Conservation (phyloP, 2,329 filamentous ascomycete species). For the Paracoccidioides lutzii region DNA sequence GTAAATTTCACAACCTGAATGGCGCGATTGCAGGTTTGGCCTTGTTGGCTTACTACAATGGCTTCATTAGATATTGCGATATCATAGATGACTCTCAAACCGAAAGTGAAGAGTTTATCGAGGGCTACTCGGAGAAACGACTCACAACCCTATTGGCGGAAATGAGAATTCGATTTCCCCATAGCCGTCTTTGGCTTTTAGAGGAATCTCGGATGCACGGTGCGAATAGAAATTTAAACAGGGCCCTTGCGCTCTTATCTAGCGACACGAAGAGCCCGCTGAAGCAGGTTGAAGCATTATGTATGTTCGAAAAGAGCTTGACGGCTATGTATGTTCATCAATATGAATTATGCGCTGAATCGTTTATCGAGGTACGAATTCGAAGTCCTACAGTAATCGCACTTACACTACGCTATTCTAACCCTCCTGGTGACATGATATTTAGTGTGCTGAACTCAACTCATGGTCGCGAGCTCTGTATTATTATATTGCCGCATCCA, state of each 20-base stretch:
- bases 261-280: slow-evolving; percentile 54
- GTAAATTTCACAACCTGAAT: slow-evolving; percentile 74
- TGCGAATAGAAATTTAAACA: slow-evolving; percentile 51
- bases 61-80: slow-evolving; percentile 72
- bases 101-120: slow-evolving; percentile 41
- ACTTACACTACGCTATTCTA: neutral
- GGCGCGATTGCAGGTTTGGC: slow-evolving; percentile 78
- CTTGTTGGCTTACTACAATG: slow-evolving; percentile 78
- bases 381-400: neutral
- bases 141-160: slow-evolving; percentile 54
- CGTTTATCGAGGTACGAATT: slow-evolving; percentile 49
- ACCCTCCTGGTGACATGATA: neutral
- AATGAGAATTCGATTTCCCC: slow-evolving; percentile 68
- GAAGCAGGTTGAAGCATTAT: slow-evolving; percentile 76
- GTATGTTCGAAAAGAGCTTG: slow-evolving; percentile 71
- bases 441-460: slow-evolving; percentile 60
- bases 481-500: slow-evolving; percentile 70
- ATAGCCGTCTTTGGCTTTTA: slow-evolving; percentile 72
- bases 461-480: slow-evolving; percentile 86
- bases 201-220: slow-evolving; percentile 73
- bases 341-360: slow-evolving; percentile 59
- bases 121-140: slow-evolving; percentile 58
- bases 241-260: slow-evolving; percentile 53
- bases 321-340: slow-evolving; percentile 66
- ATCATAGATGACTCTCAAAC: slow-evolving; percentile 52